Conservation (phyloP, 352 stramenopile genomes). For the Pythium angustatum region DNA sequence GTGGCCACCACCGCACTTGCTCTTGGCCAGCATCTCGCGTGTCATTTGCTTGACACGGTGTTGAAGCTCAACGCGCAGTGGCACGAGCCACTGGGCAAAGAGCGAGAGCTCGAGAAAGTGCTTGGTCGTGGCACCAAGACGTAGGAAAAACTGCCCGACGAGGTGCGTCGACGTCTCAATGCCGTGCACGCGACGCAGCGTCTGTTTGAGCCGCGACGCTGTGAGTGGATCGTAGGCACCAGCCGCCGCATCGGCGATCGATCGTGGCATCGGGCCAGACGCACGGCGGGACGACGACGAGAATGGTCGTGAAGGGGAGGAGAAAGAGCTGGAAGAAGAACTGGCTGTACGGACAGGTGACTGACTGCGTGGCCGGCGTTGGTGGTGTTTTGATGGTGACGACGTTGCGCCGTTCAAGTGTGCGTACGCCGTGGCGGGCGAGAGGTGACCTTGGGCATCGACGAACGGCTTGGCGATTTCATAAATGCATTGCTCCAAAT, state of each 20-base stretch:
- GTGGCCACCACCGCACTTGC: slow-evolving; percentile 45
- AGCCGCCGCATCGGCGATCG: slow-evolving; percentile 2
- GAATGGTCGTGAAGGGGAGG: no score
- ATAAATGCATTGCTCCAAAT: slow-evolving; percentile 15
- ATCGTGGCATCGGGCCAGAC: slow-evolving; percentile 14
- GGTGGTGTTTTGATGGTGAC: background rate
- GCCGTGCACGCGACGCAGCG: slow-evolving; percentile 32
- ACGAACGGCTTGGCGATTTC: slow-evolving; percentile 17
- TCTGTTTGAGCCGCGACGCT: slow-evolving; percentile 35
- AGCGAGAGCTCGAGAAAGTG: slow-evolving; percentile 45
- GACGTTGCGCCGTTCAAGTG: slow-evolving; percentile 13
- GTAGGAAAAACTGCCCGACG: slow-evolving; percentile 53
- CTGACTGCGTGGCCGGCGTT: slow-evolving; percentile 18
- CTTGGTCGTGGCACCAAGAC: slow-evolving; percentile 43
- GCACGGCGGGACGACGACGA: slow-evolving; percentile 3
- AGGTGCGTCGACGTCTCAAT: slow-evolving; percentile 46
- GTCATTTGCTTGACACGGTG: slow-evolving; percentile 37
- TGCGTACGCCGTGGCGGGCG: slow-evolving; percentile 9
- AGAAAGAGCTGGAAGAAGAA: background rate
- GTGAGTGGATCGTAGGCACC: slow-evolving; percentile 44
- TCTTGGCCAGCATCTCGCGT: slow-evolving; percentile 44
- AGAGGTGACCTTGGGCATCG: slow-evolving; percentile 16
- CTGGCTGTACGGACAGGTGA: slow-evolving; percentile 4
- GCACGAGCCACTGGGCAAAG: slow-evolving; percentile 47
- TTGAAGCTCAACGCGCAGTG: slow-evolving; percentile 37